A percentile compares a stretch with the other conserved stretches of the same genome.
phyloP scores from a whole-genome alignment of 331 rosid genomes.

The Quercus tomentella region DNA sequence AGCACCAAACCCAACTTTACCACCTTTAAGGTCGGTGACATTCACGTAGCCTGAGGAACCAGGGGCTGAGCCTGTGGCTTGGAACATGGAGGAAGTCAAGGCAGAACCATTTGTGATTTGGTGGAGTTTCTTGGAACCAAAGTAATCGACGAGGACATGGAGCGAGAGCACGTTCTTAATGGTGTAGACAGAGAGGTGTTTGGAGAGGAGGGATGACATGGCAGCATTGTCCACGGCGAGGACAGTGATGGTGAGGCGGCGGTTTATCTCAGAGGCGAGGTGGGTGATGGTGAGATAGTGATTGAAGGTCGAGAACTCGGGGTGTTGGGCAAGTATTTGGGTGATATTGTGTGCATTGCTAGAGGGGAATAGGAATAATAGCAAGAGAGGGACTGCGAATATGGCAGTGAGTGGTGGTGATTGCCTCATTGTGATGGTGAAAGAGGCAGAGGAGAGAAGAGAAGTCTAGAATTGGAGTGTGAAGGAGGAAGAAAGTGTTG shows the following conservation, averaged over 20 bases:
- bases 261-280: slow-evolving; percentile 88
- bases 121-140: slow-evolving; percentile 85
- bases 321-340: slow-evolving; percentile 61
- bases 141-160: slow-evolving; percentile 85
- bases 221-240: slow-evolving; percentile 84
- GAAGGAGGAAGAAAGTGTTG: neutral
- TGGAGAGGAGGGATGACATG: slow-evolving; percentile 66
- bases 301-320: slow-evolving; percentile 75
- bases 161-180: slow-evolving; percentile 83
- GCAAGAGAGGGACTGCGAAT: slow-evolving; percentile 21
- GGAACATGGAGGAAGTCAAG: slow-evolving; percentile 65
- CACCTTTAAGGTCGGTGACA: slow-evolving; percentile 76
- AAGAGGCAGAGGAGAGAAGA: neutral
- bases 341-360: slow-evolving; percentile 70
- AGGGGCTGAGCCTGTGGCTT: slow-evolving; percentile 69
- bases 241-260: slow-evolving; percentile 86
- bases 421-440: slow-evolving; percentile 24
- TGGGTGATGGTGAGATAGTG: slow-evolving; percentile 83
- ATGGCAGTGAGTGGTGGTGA: neutral
- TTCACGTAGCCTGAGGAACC: slow-evolving; percentile 88
- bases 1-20: slow-evolving; percentile 79
- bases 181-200: slow-evolving; percentile 54
- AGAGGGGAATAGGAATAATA: slow-evolving; percentile 19
- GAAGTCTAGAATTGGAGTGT: neutral
- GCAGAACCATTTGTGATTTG: slow-evolving; percentile 72